Evolutionary conservation across 805 yeast genomes (phyloP).

Genomic region (Cyberlindnera maritima): DNA sequence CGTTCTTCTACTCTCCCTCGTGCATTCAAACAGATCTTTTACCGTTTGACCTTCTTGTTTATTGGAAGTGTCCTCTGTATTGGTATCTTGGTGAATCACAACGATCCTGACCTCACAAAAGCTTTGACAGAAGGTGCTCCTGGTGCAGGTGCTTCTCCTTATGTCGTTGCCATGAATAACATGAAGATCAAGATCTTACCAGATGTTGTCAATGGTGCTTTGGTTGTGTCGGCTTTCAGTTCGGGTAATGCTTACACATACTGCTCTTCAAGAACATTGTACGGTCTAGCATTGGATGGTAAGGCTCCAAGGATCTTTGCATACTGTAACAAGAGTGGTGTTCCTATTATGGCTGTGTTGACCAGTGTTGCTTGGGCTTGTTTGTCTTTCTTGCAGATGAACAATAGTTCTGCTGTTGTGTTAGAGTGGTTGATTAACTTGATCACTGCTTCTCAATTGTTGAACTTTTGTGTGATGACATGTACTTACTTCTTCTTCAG

Average conservation of each 20-base stretch:
- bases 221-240: constrained; percentile 72
- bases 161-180: constrained; percentile 77
- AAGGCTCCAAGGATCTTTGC: constrained; percentile 69
- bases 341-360: constrained; percentile 59
- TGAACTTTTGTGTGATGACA: constrained; percentile 56
- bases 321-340: constrained; percentile 62
- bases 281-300: constrained; percentile 69
- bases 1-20: constrained; percentile 63
- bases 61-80: constrained; percentile 74
- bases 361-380: constrained; percentile 58
- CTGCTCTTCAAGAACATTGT: constrained; percentile 66
- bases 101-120: constrained; percentile 56
- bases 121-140: constrained; percentile 62
- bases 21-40: constrained; percentile 74
- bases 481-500: constrained; percentile 60
- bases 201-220: constrained; percentile 72
- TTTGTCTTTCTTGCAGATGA: constrained; percentile 62
- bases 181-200: constrained; percentile 67
- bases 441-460: constrained; percentile 67
- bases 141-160: constrained; percentile 80
- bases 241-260: constrained; percentile 83
- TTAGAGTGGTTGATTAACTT: constrained; percentile 71
- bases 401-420: constrained; percentile 57
- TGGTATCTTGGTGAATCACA: constrained; percentile 71
- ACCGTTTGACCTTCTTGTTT: constrained; percentile 64